Base-by-base conservation (phyloP, 1,284 basidiomycete genomes). In the Lentinula novae-zelandiae region DNA sequence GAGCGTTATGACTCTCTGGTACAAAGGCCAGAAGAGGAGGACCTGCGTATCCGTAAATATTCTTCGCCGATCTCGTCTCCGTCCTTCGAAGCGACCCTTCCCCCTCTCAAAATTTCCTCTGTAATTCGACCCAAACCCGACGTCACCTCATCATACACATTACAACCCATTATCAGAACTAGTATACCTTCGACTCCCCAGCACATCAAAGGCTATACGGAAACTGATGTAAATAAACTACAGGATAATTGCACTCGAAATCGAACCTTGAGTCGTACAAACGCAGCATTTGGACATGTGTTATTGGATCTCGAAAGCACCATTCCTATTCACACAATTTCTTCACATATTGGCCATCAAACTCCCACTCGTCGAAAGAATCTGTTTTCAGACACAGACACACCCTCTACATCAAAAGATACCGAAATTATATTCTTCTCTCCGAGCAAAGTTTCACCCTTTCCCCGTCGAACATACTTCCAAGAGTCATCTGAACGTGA, bases 391-490 rank as follows among this genome's bases (percentile, higher is more conserved):
- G 36, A 42, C 27, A 38, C 22, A 36, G 48, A n/a, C 12, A 15
- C 48, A 10, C n/a, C 57, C 12, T n/a, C 49, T 17, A 33, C 38
- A 12, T 15, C 27, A 17, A 31, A 39, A 36, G 42, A 15, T n/a
- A 22, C 7, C 7, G 39, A 31, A 52, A 39, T 40, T 9, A 39
- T 5, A 27, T 58, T 58, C 38, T 53, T 58, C 27, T 58, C 57
- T 2, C 57, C 57, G 5, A 40, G 38, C 27, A 58, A 58, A 52
- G 22, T 39, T 17, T 58, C 57, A 34, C 57, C 57, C 13, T 58
- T 34, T 44, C 57, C 57, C 44, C 57, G 57, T 33, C 57, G 57
- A 5, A 58, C 57, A 3, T 58, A 50, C 31, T 58, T 58, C 20
- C 40, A 33, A 38, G 57, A 52, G 12, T 58, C 57, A n/a, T 58